A percentile compares a stretch with the other conserved stretches of the same genome.
phyloP scores from a whole-genome alignment of 2,329 filamentous ascomycete species.

The Colletotrichum sp. region DNA sequence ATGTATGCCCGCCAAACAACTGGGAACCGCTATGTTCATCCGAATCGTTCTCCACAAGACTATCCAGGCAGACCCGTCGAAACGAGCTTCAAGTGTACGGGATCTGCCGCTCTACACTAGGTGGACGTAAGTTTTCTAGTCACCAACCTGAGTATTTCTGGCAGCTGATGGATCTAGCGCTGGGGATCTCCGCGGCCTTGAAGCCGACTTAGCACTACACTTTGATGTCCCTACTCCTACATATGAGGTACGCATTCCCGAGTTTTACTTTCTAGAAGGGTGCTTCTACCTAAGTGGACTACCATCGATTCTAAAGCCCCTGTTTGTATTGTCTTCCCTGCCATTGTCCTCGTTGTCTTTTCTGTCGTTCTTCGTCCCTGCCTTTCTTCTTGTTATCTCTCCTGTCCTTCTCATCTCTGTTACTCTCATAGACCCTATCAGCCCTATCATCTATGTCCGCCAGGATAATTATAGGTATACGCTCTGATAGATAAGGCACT shows the following conservation, averaged over 20 bases:
- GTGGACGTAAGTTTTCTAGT: neutral
- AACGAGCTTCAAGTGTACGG: neutral
- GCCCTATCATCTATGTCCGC: neutral
- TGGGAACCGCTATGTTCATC: neutral
- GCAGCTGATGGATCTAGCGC: neutral
- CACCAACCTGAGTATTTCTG: fast-evolving
- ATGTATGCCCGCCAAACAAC: neutral
- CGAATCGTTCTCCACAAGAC: neutral
- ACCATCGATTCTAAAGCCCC: neutral
- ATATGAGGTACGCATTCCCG: neutral
- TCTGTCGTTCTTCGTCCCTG: neutral
- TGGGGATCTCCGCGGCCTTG: neutral
- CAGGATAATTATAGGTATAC: too few relatives aligned
- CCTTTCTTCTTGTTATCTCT: too few relatives aligned
- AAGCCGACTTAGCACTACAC: neutral
- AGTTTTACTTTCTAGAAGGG: fast-evolving
- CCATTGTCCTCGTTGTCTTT: fast-evolving
- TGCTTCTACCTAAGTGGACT: neutral
- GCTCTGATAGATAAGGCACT: too few relatives aligned
- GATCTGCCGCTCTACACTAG: neutral
- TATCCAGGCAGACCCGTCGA: neutral
- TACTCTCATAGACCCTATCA: fast-evolving
- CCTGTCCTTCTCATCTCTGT: neutral
- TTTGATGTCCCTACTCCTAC: neutral
- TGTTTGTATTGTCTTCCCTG: fast-evolving